Conservation (phyloP, 805 yeast genomes). For the Sporopachydermia lactativora region DNA sequence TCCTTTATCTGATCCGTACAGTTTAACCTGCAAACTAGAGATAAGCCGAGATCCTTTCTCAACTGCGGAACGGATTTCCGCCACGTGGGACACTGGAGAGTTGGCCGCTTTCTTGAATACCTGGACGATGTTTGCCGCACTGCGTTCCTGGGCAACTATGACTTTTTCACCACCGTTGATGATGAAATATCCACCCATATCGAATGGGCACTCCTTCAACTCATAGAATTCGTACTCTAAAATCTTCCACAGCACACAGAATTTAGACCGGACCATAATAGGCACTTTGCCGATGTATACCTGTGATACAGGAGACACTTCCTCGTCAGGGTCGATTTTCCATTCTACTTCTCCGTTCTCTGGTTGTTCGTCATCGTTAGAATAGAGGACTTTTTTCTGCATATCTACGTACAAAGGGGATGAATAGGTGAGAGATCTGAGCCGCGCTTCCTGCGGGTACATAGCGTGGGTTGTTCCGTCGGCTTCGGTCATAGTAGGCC, state of each 20-base stretch:
- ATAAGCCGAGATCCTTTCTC: slow-evolving; percentile 96
- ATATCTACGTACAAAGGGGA: slow-evolving; percentile 94
- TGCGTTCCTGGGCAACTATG: slow-evolving; percentile 94
- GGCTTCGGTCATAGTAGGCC: slow-evolving; percentile 97
- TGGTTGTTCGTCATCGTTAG: slow-evolving; percentile 53
- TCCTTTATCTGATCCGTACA: slow-evolving; percentile 51
- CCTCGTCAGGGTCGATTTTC: slow-evolving; percentile 40
- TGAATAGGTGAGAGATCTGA: slow-evolving; percentile 90
- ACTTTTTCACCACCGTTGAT: slow-evolving; percentile 98
- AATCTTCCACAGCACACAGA: slow-evolving; percentile 81
- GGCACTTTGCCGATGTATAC: slow-evolving; percentile 96
- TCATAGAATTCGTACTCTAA: slow-evolving; percentile 90
- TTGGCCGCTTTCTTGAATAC: slow-evolving; percentile 97
- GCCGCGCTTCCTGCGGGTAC: slow-evolving; percentile 96
- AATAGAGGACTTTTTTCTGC: slow-evolving; percentile 76
- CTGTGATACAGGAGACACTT: slow-evolving; percentile 61
- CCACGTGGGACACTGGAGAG: slow-evolving; percentile 89
- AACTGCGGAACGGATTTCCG: slow-evolving; percentile 91
- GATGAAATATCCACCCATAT: slow-evolving; percentile 98
- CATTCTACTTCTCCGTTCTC: slow-evolving; percentile 45
- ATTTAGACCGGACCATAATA: slow-evolving; percentile 92
- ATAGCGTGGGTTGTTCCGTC: slow-evolving; percentile 99
- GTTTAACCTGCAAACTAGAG: slow-evolving; percentile 85
- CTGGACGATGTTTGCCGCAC: slow-evolving; percentile 97
- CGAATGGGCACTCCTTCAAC: slow-evolving; percentile 96